A percentile compares a stretch with the other conserved stretches of the same genome.
Evolutionary conservation across 192 early-diverging fungal species (phyloP).

Genomic region (Umbelopsis vinacea): DNA sequence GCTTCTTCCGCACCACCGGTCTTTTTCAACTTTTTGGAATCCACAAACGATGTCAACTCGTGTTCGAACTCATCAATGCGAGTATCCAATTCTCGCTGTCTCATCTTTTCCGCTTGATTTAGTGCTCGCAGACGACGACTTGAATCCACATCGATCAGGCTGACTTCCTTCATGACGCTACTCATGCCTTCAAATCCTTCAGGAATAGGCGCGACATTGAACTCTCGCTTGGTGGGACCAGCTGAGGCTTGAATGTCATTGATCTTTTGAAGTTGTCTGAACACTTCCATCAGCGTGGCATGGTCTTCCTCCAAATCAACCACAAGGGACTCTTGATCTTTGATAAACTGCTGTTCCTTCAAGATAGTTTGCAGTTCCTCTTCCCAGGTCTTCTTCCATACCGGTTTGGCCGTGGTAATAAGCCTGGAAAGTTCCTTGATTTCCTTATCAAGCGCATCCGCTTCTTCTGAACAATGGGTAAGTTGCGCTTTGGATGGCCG

Average conservation of each 20-base stretch:
- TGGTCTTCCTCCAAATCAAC: conserved; percentile 71
- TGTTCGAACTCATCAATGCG: conserved; percentile 80
- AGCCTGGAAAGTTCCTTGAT: conserved; percentile 57
- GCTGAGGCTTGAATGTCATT: conserved; percentile 56
- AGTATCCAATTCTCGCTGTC: conserved; percentile 67
- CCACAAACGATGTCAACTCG: conserved; percentile 71
- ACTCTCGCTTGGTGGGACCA: conserved; percentile 45
- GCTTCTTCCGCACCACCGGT: conserved; percentile 77
- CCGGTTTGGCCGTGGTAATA: conserved; percentile 66
- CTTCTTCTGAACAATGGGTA: conserved; percentile 56
- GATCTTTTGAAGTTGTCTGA: conserved; percentile 66
- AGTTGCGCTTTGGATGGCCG: conserved; percentile 61
- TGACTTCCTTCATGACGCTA: conserved; percentile 71
- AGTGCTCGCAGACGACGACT: conserved; percentile 68
- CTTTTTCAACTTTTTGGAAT: conserved; percentile 66
- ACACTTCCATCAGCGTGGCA: conserved; percentile 59
- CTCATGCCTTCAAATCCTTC: conserved; percentile 69
- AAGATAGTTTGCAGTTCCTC: conserved; percentile 82
- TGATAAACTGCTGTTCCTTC: conserved; percentile 79
- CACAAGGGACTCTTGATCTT: conserved; percentile 75
- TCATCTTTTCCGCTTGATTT: conserved; percentile 64
- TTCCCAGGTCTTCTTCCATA: conserved; percentile 86
- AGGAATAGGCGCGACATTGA: conserved; percentile 57
- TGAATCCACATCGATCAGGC: conserved; percentile 70
- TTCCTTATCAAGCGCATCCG: conserved; percentile 52